Percentiles rank a stretch among this genome's conserved stretches.
phyloP scores from a whole-genome alignment of 2,329 filamentous ascomycete genomes.

The Fulvia fulva region DNA sequence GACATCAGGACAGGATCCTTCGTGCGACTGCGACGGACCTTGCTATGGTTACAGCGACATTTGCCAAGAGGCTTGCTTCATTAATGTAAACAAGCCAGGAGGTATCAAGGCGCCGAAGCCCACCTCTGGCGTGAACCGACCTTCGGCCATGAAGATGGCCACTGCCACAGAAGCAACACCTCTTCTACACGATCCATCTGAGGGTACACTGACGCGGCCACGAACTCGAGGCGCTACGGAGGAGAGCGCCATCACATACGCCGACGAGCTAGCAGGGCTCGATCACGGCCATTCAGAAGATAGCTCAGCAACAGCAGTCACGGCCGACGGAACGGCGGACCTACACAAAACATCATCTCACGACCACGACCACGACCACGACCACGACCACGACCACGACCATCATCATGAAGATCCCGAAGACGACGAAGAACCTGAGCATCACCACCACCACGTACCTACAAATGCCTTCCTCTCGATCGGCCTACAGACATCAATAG shows the following conservation, averaged over 20 bases:
- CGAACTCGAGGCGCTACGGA: constrained; percentile 14
- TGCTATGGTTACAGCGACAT: constrained; percentile 61
- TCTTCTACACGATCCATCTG: constrained; percentile 22
- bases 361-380: constrained; percentile 6
- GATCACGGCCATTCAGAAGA: constrained; percentile 16
- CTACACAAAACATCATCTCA: constrained; percentile 19
- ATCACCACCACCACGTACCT: constrained; percentile 90
- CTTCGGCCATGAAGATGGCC: constrained; percentile 21
- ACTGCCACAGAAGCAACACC: constrained; percentile 32
- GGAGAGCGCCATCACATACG: constrained; percentile 2
- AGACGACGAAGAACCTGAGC: constrained; percentile 18
- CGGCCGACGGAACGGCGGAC: constrained; percentile 1
- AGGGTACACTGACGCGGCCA: constrained; percentile 17
- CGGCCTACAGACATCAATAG: constrained; percentile 91
- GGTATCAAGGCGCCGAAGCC: constrained; percentile 27
- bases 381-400: constrained; percentile 44
- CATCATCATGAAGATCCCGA: constrained; percentile 74
- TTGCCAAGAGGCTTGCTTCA: constrained; percentile 59
- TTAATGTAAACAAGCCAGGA: constrained; percentile 42
- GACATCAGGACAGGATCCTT: constrained; percentile 36
- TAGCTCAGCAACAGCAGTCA: constrained; percentile 17
- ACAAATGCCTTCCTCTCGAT: constrained; percentile 91
- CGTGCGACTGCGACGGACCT: constrained; percentile 55
- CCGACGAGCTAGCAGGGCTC: constrained; percentile 4
- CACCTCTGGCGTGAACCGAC: constrained; percentile 17